Evolutionary conservation across 768 basidiomycete genomes (phyloP), one percentile per base, ranked within the genome.

Genomic region (Termitomyces sp.): DNA sequence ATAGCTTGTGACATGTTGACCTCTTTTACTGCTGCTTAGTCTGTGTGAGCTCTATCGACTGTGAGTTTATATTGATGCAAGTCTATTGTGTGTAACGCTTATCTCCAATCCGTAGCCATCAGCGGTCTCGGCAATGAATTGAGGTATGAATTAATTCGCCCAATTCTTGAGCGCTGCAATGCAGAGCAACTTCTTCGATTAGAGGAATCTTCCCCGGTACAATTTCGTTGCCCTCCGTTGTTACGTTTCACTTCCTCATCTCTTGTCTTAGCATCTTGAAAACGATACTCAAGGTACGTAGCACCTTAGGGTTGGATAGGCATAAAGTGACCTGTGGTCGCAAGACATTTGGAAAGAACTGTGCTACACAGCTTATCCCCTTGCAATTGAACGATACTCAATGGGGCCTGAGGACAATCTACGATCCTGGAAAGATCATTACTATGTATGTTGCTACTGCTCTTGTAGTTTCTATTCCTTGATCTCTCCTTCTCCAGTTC

Each of bases 161-260:
- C 90, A 45, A 84, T 94, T 45, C 75, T 94, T 58, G 83, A 87
- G 65, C 80, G 80, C 64, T 92, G 90, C 71, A 79, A 79, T 56
- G 78, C 84, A 61, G 87, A 90, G 58, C 85, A 86, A 60, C 80
- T 94, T 26, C 72, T 80, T 57, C 76, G 81, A 60, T 69, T 93
- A 60, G 91, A 94, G 72, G 75, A 81, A 62, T 74, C 80, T 50
- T 86, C 88, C 44, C 87, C 88, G 52, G 91, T 90, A 66, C 66
- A 84, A 74, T 10, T 44, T 50, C 2, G 26, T 28, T 18, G 49
- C 9, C 53, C 28, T 49, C 12, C 18, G 28, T 20, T 36, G 16
- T 35, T 7, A 16, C 53, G 16, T 33, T 53, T 6, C 57, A 26
- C 43, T 56, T 36, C 20, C 38, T 57, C 10, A 58, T 53, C 48